These are phyloP conservation scores for Cordyceps cicadae DNA, from an alignment of 2,329 filamentous ascomycete genomes.

Conservation along the genomic window DNA sequence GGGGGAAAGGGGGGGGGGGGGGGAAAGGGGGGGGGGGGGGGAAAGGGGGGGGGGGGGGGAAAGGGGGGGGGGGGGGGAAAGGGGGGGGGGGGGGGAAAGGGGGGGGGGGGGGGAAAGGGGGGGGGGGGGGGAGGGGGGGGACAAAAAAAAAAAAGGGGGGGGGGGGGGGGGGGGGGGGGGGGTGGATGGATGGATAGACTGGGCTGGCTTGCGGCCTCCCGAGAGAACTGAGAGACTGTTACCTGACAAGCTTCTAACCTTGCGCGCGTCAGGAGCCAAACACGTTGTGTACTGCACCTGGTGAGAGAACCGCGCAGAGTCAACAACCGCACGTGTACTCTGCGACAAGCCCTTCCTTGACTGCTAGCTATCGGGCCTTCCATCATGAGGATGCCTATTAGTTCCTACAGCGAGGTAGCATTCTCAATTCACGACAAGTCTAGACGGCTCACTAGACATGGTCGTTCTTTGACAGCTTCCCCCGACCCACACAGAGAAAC, in stretches of 20 bases:
- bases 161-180: too few species aligned
- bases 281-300: background rate
- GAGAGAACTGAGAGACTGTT: too few species aligned
- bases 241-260: too few species aligned
- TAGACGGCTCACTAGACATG: background rate
- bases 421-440: background rate
- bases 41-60: too few species aligned
- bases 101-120: too few species aligned
- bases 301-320: background rate
- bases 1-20: too few species aligned
- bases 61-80: too few species aligned
- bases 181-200: background rate
- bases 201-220: too few species aligned
- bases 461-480: background rate
- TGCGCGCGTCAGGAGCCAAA: background rate
- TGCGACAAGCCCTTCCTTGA: background rate
- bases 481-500: background rate
- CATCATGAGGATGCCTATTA: slow-evolving; percentile 4
- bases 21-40: too few species aligned
- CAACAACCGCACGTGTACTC: background rate
- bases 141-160: too few species aligned
- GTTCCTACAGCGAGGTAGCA: slow-evolving; percentile 11
- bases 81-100: too few species aligned
- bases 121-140: too few species aligned
- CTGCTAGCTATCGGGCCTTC: slow-evolving; percentile 7